phyloP scores from a whole-genome alignment of 2,329 filamentous ascomycete species.

The Fusarium sp. region DNA sequence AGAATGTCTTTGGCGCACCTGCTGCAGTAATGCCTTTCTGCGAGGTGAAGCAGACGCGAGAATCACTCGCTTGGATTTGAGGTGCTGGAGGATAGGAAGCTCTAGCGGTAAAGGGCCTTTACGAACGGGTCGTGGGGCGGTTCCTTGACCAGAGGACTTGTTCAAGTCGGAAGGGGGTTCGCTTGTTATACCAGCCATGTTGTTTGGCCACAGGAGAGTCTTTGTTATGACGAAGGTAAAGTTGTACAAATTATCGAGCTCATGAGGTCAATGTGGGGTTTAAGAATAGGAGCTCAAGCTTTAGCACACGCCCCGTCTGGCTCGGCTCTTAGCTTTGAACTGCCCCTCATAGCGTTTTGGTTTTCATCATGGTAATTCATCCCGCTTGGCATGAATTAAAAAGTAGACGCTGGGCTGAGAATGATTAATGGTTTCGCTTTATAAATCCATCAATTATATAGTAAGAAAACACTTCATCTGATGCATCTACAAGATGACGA shows the following conservation, averaged over 20 bases:
- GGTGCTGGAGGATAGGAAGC: constrained; percentile 80
- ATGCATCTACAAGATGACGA: no score
- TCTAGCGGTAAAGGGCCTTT: constrained; percentile 76
- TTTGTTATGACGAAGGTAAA: constrained; percentile 16
- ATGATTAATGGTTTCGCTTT: fast-evolving
- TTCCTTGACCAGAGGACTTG: constrained; percentile 55
- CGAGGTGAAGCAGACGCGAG: constrained; percentile 92
- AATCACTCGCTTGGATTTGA: constrained; percentile 84
- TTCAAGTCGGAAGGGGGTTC: constrained; percentile 63
- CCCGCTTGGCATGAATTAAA: neutral
- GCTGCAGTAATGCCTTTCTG: constrained; percentile 82
- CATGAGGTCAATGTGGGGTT: constrained; percentile 48
- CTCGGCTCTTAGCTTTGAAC: constrained; percentile 26
- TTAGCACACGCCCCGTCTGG: constrained; percentile 40
- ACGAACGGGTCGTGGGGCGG: constrained; percentile 50
- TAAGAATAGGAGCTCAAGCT: constrained; percentile 38
- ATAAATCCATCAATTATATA: neutral
- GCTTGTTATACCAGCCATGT: constrained; percentile 49
- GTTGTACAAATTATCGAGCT: constrained; percentile 21
- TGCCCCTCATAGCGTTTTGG: constrained; percentile 33
- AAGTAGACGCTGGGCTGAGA: neutral
- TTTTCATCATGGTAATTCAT: constrained; percentile 27
- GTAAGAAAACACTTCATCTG: fast-evolving
- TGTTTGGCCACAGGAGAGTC: constrained; percentile 7
- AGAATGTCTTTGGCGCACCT: constrained; percentile 58